Evolutionary conservation across 1,284 basidiomycete genomes (phyloP).

Genomic region (Naganishia cerealis): DNA sequence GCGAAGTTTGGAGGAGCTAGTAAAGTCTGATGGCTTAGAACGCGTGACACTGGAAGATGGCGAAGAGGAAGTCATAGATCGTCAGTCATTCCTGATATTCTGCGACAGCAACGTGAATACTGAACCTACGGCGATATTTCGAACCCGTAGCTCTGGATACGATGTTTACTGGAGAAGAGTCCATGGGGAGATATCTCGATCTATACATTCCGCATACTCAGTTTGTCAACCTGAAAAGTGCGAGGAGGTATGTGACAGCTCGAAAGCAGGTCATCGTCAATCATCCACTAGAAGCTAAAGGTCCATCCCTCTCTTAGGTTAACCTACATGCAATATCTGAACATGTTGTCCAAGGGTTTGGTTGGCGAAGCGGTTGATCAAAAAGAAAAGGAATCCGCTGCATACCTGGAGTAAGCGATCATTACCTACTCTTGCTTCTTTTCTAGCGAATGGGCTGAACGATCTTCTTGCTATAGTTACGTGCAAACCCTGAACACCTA

Average conservation of each 20-base stretch:
- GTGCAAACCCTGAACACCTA: conserved; percentile 79
- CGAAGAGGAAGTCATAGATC: conserved; percentile 61
- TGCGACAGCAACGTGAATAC: not conserved
- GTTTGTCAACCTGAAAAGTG: conserved; percentile 84
- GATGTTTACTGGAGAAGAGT: conserved; percentile 93
- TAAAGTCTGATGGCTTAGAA: conserved; percentile 52
- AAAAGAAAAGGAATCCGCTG: conserved; percentile 70
- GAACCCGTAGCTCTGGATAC: conserved; percentile 69
- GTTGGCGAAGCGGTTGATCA: conserved; percentile 66
- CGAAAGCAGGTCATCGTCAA: not conserved
- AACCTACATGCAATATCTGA: conserved; percentile 88
- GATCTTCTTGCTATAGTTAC: conserved; percentile 61
- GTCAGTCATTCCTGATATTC: conserved; percentile 40
- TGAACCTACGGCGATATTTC: not conserved
- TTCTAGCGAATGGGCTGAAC: not conserved
- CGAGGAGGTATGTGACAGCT: conserved; percentile 61
- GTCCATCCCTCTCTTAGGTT: conserved; percentile 52
- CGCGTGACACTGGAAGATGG: conserved; percentile 62
- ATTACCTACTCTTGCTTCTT: not conserved
- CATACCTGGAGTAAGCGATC: conserved; percentile 70
- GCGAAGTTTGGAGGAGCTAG: conserved; percentile 73
- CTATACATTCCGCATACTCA: conserved; percentile 82
- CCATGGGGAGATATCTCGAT: conserved; percentile 91
- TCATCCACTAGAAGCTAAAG: not conserved
- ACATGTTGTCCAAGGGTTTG: conserved; percentile 62